Base-by-base conservation (phyloP, 2,329 filamentous ascomycete genomes). In the Hypoxylon sp. region DNA sequence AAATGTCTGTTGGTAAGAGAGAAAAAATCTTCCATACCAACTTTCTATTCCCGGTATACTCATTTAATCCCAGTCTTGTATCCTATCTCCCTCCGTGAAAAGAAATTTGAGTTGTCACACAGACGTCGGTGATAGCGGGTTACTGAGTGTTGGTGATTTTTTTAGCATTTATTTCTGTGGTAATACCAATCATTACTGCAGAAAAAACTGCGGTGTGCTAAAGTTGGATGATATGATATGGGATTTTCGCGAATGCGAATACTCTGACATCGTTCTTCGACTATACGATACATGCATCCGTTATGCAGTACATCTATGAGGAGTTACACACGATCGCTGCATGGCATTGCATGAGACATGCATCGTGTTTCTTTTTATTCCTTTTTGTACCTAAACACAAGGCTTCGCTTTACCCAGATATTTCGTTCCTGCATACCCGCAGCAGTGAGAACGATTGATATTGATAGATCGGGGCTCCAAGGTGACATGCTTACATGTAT, bases 221-320 rank as follows among this genome's bases (percentile, higher is more conserved):
- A 55, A 36, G 29, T 35, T n/a, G 29, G 29, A 51, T 40, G 54
- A 53, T 50, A 51, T 46, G 45, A 50, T 45, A 13, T 17, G 16
- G 37, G 23, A 16, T 16, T 32, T 30, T 34, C 12, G 11, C 12
- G 27, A 43, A 48, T 27, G 41, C 46, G 31, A 46, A 47, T 44
- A 40, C 23, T n/a, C 48, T 21, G 34, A 36, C 34, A 12, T 34
- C 13, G 32, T 47, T 52, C 29, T 40, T 45, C 17, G 47, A 51
- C 13, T 58, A 58, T 58, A 58, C 55, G 55, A 52, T 32, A 44
- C 16, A 42, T 30, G 34, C 51, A 58, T 46, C 34, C 51, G 55
- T 46, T 29, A 30, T 35, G 32, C 41, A 21, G 51, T 35, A 42
- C 32, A 38, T 41, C 21, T n/a, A n/a, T n/a, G n/a, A n/a, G n/a